phyloP scores from a whole-genome alignment of 2,329 filamentous ascomycete species.

The Colletotrichum aenigma region DNA sequence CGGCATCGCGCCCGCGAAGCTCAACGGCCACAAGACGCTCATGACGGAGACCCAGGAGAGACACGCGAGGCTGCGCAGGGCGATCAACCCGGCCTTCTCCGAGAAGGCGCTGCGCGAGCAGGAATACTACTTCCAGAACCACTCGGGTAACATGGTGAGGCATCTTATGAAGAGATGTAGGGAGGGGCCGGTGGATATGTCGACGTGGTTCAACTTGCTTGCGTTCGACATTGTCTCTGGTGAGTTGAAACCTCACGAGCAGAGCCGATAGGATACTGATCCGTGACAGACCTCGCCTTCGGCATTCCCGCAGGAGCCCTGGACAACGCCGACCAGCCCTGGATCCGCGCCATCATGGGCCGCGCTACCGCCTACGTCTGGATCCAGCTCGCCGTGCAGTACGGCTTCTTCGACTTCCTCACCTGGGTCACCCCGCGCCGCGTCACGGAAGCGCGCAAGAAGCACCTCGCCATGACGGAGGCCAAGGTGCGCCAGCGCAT shows the following conservation, averaged over 20 bases:
- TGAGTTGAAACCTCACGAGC: not conserved
- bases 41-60: slow-evolving; percentile 3
- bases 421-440: not conserved
- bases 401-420: not conserved
- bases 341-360: not conserved
- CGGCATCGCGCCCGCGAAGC: not conserved
- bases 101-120: slow-evolving; percentile 31
- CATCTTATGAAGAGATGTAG: slow-evolving; percentile 6
- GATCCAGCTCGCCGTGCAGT: not conserved
- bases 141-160: slow-evolving; percentile 28
- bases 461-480: not conserved
- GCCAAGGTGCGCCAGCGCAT: not conserved
- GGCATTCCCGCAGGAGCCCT: not conserved
- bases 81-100: slow-evolving; percentile 32
- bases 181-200: slow-evolving; percentile 21
- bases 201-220: slow-evolving; percentile 27
- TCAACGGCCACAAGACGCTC: not conserved
- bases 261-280: not conserved
- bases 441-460: not conserved
- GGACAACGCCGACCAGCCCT: not conserved
- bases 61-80: slow-evolving; percentile 23
- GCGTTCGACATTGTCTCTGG: slow-evolving; percentile 29
- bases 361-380: not conserved
- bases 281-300: not conserved
- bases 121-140: slow-evolving; percentile 27